Conservation (phyloP, 2,329 filamentous ascomycete genomes). For the Colletotrichum sp. region DNA sequence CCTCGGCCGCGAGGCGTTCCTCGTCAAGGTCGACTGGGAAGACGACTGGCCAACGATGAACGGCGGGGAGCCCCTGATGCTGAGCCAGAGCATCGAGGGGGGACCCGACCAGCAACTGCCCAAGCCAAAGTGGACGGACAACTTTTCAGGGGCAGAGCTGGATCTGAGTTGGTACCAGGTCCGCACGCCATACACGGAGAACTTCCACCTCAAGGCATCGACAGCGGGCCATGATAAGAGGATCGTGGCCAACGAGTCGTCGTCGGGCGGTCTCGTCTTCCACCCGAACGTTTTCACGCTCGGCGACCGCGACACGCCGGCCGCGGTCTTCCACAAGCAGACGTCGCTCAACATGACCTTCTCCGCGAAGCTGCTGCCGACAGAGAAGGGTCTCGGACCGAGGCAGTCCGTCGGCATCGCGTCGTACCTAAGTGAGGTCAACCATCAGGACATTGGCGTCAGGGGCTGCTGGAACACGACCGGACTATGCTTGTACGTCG, state of each 20-base stretch:
- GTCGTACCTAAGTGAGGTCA: slow-evolving; percentile 28
- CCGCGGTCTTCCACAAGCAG: slow-evolving; percentile 32
- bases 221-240: not conserved
- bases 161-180: slow-evolving; percentile 10
- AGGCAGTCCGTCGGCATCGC: slow-evolving; percentile 30
- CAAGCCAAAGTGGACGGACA: not conserved
- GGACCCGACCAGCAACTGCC: not conserved
- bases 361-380: slow-evolving; percentile 24
- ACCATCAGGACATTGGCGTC: slow-evolving; percentile 31
- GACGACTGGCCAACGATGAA: slow-evolving; percentile 29
- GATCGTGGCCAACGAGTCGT: not conserved
- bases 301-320: slow-evolving; percentile 32
- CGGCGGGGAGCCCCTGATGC: slow-evolving; percentile 18
- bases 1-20: slow-evolving; percentile 27
- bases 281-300: slow-evolving; percentile 32
- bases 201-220: not conserved
- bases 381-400: slow-evolving; percentile 18
- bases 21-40: slow-evolving; percentile 26
- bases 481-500: slow-evolving; percentile 23
- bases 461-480: slow-evolving; percentile 27
- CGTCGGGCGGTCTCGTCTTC: slow-evolving; percentile 30
- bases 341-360: slow-evolving; percentile 35
- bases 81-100: slow-evolving; percentile 5
- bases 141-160: not conserved
- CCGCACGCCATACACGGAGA: slow-evolving; percentile 12